Base-by-base conservation (phyloP, 768 basidiomycete species). In the Lentinula sp. region DNA sequence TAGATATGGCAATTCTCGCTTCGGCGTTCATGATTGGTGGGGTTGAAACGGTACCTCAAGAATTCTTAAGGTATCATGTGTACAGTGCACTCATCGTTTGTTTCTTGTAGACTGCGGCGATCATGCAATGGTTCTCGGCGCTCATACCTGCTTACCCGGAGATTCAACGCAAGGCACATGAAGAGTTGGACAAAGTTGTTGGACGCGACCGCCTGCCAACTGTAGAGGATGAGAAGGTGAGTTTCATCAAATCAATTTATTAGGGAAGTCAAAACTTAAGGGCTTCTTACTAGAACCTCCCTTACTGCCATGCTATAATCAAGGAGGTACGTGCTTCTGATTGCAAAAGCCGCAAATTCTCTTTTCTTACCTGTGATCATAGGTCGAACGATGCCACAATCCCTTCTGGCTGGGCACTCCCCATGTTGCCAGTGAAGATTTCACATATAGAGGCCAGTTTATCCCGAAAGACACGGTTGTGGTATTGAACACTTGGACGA, bases 151-250 rank as follows among this genome's bases (percentile, higher is more conserved):
- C 67, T 12, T 62, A 71, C 61, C 77, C 76, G 0, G 65, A 71
- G 3, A 66, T 71, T 6, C 71, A 73, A 46, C 60, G 52, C 2
- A 67, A 65, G 39, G 75, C 74, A 8, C 73, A 73, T 4, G 70
- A 64, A n/a, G 77, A 78, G 58, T 62, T 78, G 6, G 75, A 78
- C 61, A 62, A 65, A 4, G 72, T 75, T 20, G 62, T 76, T 7
- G 76, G 76, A 12, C 43, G 61, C 10, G 66, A 73, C n/a, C 64
- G 72, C 6, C 60, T 74, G 35, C 71, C 74, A 0, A 64, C 51
- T 0, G 63, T 66, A 36, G 60, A 63, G 15, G 72, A 75, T 48
- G 61, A 69, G 55, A 50, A 35, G 13, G 48, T 5, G 12, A 48
- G 46, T 48, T 45, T 6, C 43, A 45, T 37, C 8, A 9, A 13